Evolutionary conservation across 345 rosid species (phyloP).

Genomic region (Eucalyptus albens): DNA sequence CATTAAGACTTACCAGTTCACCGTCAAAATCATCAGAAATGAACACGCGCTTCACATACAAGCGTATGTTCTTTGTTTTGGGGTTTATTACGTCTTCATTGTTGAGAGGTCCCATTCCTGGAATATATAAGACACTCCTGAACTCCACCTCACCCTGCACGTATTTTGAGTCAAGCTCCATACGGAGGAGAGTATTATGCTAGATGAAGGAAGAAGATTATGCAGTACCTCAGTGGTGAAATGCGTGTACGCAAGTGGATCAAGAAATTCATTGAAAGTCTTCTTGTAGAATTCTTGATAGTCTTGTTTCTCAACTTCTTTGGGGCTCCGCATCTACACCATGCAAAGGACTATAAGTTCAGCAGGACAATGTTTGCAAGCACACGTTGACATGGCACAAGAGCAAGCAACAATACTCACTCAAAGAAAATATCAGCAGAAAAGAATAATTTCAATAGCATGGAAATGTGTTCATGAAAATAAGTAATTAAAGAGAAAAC

Average conservation of each 20-base stretch:
- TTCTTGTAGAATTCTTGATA: constrained; percentile 90
- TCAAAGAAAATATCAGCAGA: neutral
- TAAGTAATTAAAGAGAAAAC: neutral
- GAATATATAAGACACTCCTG: constrained; percentile 83
- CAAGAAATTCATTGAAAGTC: constrained; percentile 85
- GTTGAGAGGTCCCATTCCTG: constrained; percentile 98
- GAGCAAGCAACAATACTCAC: neutral
- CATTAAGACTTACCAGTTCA: constrained; percentile 57
- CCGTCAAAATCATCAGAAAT: constrained; percentile 99
- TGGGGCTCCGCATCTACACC: constrained; percentile 67
- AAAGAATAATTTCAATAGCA: neutral
- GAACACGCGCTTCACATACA: constrained; percentile 93
- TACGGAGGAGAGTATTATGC: neutral
- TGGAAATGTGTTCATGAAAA: neutral
- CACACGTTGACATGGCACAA: neutral
- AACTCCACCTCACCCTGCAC: constrained; percentile 97
- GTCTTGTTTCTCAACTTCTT: constrained; percentile 77
- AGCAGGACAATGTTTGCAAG: neutral
- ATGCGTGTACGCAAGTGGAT: constrained; percentile 79
- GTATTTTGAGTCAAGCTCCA: neutral
- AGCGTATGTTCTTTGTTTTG: constrained; percentile 80
- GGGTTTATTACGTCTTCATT: constrained; percentile 83
- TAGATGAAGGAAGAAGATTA: neutral
- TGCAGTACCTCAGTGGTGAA: constrained; percentile 76
- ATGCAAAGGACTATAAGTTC: neutral